Evolutionary conservation across 2,329 filamentous ascomycete species (phyloP), one percentile per base, ranked within the genome.

Genomic region (Pseudofabraea citricarpa): DNA sequence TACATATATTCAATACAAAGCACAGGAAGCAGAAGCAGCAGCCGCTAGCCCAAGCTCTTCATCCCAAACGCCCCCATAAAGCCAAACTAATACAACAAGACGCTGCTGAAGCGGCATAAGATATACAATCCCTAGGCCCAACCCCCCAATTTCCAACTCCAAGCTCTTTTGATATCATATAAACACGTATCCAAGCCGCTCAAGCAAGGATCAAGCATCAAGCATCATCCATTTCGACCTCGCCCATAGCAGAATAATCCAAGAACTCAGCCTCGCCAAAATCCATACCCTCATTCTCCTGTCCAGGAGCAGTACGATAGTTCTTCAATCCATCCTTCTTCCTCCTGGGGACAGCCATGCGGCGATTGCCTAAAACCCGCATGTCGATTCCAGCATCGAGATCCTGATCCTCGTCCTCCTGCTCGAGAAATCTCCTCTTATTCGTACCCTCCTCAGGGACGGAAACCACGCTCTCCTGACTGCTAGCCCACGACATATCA

Each of bases 231-330:
- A 61, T 61, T 46, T 59, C 55, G n/a, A 57, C 51, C 40, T 61
- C 59, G 18, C 27, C 45, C 33, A 32, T 36, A 15, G 43, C 40
- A 6, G 44, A 48, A 52, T 61, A 68, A 44, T 79, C 77, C 41
- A 83, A 60, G 47, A 89, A 89, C 1, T 76, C 71, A 0, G 84
- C 84, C 46, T 89, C 85, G 45, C 75, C 81, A 59, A 88, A 88
- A 58, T 88, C 52, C 4, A 61, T 60, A 42, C 20, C 26, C 50
- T 64, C 63, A 50, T 75, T 77, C 56, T 78, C 73, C 56, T 78
- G 72, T 43, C 40, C 37, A 45, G 23, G 13, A 37, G 35, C 45
- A 54, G 63, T 64, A 40, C 36, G 45, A 22, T 41, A 33, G 54
- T 61, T 64, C 41, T 32, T 48, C 13, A 5, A 2, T 12, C 16